Percentiles rank a stretch among this genome's conserved stretches.
Conservation (phyloP, 177 flowering plant species). For the Tripterygium wilfordii region DNA sequence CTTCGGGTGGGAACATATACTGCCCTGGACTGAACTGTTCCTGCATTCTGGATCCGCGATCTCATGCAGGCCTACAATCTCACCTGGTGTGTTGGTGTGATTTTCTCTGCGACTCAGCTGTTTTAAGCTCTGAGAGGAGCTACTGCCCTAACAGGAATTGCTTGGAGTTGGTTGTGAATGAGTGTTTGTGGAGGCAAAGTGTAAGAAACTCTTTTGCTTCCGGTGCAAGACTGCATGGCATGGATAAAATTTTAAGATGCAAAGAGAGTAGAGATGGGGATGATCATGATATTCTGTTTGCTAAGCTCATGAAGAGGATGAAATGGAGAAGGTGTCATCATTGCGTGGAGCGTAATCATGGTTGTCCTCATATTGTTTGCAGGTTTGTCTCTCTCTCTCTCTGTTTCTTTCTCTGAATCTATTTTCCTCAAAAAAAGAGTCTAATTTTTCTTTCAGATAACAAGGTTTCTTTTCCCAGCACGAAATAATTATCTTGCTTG, state of each 20-base stretch:
- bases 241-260: neutral
- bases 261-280: neutral
- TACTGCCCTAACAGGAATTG: constrained; percentile 1
- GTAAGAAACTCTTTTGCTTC: neutral
- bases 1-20: neutral
- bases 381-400: neutral
- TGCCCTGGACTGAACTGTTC: constrained; percentile 3
- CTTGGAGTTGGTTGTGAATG: constrained; percentile 1
- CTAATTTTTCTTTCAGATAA: no score
- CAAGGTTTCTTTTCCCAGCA: no score
- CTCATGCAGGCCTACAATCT: neutral
- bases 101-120: neutral
- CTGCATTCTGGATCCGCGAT: neutral
- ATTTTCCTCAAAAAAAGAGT: no score
- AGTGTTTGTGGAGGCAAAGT: neutral
- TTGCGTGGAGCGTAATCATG: neutral
- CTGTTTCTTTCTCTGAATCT: no score
- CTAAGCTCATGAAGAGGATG: neutral
- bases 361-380: neutral
- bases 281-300: neutral
- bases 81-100: neutral
- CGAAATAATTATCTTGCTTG: no score
- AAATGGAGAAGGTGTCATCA: neutral
- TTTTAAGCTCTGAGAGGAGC: neutral
- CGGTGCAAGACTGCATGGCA: neutral